phyloP scores from a whole-genome alignment of 202 grass and related monocot species.

The Zoysia matrella region DNA sequence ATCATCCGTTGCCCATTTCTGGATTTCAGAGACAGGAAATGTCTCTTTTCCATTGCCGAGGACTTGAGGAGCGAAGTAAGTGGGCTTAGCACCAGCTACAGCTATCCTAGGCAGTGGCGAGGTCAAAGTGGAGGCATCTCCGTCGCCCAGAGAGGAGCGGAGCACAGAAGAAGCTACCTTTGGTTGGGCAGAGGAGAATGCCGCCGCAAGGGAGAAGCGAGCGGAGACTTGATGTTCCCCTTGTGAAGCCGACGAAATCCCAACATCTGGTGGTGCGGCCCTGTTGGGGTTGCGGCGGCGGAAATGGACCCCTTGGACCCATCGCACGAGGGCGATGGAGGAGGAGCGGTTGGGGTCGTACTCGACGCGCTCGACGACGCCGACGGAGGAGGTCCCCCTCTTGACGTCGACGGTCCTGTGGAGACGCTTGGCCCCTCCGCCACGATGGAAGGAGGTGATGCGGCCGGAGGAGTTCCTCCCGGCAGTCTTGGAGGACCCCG shows the following conservation, averaged over 20 bases:
- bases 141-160: neutral
- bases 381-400: neutral
- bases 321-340: neutral
- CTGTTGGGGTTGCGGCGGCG: neutral
- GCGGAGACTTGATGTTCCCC: neutral
- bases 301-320: neutral
- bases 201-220: neutral
- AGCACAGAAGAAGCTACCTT: neutral
- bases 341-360: slow-evolving; percentile 3
- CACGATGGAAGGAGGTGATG: too few species aligned
- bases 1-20: too few species aligned
- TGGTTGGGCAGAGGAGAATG: neutral
- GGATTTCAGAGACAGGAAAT: too few species aligned
- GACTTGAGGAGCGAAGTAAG: neutral
- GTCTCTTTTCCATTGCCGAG: neutral
- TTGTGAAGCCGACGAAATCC: too few species aligned
- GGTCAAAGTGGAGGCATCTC: neutral
- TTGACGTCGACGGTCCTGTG: neutral
- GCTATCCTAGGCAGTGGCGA: neutral
- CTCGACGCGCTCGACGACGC: neutral
- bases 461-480: too few species aligned
- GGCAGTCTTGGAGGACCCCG: too few species aligned
- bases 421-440: neutral
- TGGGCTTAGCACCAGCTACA: neutral
- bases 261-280: too few species aligned